phyloP scores from a whole-genome alignment of 148 eudicot genomes.

The Limonium bicolor region DNA sequence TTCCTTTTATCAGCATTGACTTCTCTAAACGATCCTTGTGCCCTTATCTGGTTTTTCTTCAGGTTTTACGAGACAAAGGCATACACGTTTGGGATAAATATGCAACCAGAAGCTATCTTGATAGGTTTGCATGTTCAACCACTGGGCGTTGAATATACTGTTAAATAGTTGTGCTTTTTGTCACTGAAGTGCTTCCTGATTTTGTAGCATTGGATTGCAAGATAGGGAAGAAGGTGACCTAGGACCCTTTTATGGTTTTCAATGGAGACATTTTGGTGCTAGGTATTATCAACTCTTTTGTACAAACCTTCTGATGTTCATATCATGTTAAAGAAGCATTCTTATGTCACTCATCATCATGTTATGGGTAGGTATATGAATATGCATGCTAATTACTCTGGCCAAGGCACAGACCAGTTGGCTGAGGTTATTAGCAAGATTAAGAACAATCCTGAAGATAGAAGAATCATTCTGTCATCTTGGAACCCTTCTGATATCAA shows the following conservation, averaged over 20 bases:
- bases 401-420: conserved; percentile 81
- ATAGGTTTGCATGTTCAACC: conserved; percentile 38
- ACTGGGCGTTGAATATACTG: too few relatives aligned
- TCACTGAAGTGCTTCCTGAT: too few relatives aligned
- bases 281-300: conserved; percentile 27
- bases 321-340: too few relatives aligned
- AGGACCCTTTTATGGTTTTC: conserved; percentile 87
- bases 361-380: conserved; percentile 48
- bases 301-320: too few relatives aligned
- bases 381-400: conserved; percentile 85
- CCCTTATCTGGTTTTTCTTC: conserved; percentile 4
- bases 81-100: conserved; percentile 82
- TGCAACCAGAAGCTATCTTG: conserved; percentile 77
- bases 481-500: conserved; percentile 90
- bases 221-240: conserved; percentile 89
- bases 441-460: conserved; percentile 72
- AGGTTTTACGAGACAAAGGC: conserved; percentile 71
- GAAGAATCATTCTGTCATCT: conserved; percentile 80
- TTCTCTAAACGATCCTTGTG: too few relatives aligned
- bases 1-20: too few relatives aligned
- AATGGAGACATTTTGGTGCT: conserved; percentile 93
- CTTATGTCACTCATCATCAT: too few relatives aligned
- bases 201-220: conserved; percentile 53
- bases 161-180: too few relatives aligned
- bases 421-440: conserved; percentile 66